phyloP scores from a whole-genome alignment of 2,329 filamentous ascomycete species.

The Cladosporium oxysporum region DNA sequence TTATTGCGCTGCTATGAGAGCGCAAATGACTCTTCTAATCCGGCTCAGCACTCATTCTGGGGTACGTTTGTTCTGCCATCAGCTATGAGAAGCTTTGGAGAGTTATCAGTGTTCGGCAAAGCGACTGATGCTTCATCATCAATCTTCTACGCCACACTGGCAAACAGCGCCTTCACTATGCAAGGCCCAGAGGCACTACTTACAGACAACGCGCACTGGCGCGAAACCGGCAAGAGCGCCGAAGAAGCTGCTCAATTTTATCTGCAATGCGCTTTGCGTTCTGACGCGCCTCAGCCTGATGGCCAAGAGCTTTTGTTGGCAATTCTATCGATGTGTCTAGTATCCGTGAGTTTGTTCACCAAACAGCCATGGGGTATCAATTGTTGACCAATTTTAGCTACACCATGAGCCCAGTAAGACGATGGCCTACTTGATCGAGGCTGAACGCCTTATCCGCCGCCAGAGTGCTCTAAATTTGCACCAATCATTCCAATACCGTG shows the following conservation, averaged over 20 bases:
- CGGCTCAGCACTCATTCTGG: slow-evolving; percentile 9
- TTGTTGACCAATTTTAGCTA: neutral
- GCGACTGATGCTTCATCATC: slow-evolving; percentile 5
- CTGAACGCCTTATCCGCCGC: slow-evolving; percentile 4
- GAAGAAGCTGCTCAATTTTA: neutral
- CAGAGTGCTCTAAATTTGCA: neutral
- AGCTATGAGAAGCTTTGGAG: slow-evolving; percentile 11
- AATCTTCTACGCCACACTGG: slow-evolving; percentile 11
- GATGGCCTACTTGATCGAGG: slow-evolving; percentile 6
- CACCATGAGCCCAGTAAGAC: slow-evolving; percentile 1
- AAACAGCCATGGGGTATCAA: neutral
- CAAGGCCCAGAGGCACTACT: neutral
- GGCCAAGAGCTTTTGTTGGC: neutral
- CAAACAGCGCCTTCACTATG: slow-evolving; percentile 3
- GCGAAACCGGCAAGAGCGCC: neutral
- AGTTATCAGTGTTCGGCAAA: slow-evolving; percentile 8
- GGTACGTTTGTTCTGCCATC: slow-evolving; percentile 1
- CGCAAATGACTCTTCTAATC: neutral
- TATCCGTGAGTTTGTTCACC: neutral
- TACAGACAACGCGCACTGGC: neutral
- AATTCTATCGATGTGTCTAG: neutral
- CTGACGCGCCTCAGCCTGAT: neutral
- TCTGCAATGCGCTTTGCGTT: neutral
- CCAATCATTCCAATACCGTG: slow-evolving; percentile 1
- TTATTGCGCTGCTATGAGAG: slow-evolving; percentile 2